A percentile compares a stretch with the other conserved stretches of the same genome.
Conservation (phyloP, 164 flowering plant species). For the Kingdonia uniflora region DNA sequence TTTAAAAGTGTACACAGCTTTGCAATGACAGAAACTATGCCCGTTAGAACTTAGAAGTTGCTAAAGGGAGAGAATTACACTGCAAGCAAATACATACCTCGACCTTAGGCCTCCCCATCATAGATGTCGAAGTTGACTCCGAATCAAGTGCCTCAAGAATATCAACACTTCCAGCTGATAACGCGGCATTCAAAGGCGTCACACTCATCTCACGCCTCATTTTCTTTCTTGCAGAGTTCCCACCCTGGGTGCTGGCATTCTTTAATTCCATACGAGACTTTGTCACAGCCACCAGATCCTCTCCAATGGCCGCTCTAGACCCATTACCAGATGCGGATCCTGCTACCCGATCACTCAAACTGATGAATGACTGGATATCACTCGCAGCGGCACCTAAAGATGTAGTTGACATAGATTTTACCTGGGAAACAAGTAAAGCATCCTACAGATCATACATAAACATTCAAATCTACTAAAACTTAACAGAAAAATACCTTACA, state of each 20-base stretch:
- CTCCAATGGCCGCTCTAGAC: slow-evolving; percentile 89
- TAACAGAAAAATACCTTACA: not conserved
- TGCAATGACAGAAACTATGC: no score
- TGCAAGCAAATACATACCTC: slow-evolving; percentile 39
- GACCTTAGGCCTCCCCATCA: slow-evolving; percentile 43
- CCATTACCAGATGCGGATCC: slow-evolving; percentile 97
- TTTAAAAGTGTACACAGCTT: not conserved
- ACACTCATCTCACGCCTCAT: slow-evolving; percentile 77
- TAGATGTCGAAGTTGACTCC: slow-evolving; percentile 84
- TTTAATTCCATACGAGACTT: slow-evolving; percentile 81
- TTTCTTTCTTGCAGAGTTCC: slow-evolving; percentile 47
- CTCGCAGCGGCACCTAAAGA: slow-evolving; percentile 59
- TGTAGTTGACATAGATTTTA: slow-evolving; percentile 52
- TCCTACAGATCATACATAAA: not conserved
- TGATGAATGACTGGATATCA: slow-evolving; percentile 78
- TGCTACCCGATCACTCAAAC: slow-evolving; percentile 77
- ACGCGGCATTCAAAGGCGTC: slow-evolving; percentile 55
- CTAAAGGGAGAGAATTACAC: not conserved
- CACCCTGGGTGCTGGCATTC: slow-evolving; percentile 54
- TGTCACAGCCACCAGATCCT: slow-evolving; percentile 93
- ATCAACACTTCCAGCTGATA: slow-evolving; percentile 56
- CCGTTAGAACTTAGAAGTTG: no score
- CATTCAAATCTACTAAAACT: not conserved
- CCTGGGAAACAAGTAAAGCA: slow-evolving; percentile 30
- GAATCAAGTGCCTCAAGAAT: slow-evolving; percentile 56